These are phyloP conservation scores for Bipolaris sorokiniana DNA, from an alignment of 2,329 filamentous ascomycete genomes.

Conservation along the genomic window DNA sequence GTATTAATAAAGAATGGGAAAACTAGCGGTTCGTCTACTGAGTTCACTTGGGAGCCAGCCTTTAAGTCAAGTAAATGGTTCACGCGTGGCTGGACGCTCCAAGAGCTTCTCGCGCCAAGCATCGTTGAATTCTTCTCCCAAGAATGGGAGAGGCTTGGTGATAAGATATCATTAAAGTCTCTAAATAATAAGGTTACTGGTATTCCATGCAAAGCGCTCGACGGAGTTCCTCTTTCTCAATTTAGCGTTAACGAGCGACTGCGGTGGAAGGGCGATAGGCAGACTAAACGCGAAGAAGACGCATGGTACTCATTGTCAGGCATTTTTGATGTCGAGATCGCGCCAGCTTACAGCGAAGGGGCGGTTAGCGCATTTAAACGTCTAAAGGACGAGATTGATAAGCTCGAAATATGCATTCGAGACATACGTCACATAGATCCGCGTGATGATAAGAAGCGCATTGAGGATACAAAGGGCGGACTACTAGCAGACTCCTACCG, in stretches of 20 bases:
- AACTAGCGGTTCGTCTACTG: not conserved
- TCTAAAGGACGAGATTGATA: not conserved
- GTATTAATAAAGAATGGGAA: not conserved
- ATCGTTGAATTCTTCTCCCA: no score
- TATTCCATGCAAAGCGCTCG: not conserved
- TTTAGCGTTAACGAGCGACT: constrained; percentile 1
- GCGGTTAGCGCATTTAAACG: not conserved
- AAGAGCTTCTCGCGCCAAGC: no score
- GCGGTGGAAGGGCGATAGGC: not conserved
- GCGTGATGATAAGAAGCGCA: constrained; percentile 4
- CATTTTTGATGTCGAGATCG: not conserved
- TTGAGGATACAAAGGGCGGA: no score
- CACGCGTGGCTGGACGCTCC: no score
- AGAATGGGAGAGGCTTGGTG: no score
- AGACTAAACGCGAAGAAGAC: constrained; percentile 1
- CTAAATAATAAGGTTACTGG: not conserved
- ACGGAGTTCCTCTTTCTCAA: not conserved
- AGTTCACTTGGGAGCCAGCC: not conserved
- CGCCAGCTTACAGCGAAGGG: not conserved
- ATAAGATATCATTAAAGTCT: not conserved
- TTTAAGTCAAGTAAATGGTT: no score
- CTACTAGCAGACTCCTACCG: constrained; percentile 8
- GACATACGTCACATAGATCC: constrained; percentile 14
- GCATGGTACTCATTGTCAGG: constrained; percentile 1
- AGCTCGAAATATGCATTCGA: not conserved